A percentile compares a stretch with the other conserved stretches of the same genome.
phyloP scores from a whole-genome alignment of 225 moss, liverwort and hornwort species.

The Straminergon stramineum region DNA sequence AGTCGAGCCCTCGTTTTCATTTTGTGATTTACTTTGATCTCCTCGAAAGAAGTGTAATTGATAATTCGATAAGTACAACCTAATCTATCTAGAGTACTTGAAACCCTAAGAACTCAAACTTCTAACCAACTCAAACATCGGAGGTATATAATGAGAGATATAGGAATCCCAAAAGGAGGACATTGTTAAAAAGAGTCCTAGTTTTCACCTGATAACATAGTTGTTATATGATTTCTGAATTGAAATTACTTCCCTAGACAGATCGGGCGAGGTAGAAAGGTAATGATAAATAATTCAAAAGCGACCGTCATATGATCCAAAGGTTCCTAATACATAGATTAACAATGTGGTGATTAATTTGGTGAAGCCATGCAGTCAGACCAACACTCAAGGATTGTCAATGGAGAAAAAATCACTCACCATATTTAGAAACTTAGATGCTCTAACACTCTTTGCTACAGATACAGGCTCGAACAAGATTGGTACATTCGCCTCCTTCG shows the following conservation, averaged over 20 bases:
- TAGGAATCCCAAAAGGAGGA: not conserved
- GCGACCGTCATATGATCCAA: not conserved
- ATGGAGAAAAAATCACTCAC: constrained; percentile 22
- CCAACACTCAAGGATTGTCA: not conserved
- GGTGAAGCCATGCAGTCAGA: not conserved
- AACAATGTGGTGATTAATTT: not conserved
- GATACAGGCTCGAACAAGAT: constrained; percentile 97
- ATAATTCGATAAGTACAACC: not conserved
- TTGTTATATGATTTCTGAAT: not conserved
- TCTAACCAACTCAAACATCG: not conserved
- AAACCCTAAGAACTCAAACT: not conserved
- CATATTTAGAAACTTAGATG: constrained; percentile 49
- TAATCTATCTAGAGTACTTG: not conserved
- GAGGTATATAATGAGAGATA: not conserved
- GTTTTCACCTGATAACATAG: not conserved
- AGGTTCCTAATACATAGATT: not conserved
- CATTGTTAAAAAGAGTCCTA: not conserved
- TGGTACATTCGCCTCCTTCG: constrained; percentile 68
- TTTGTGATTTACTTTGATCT: not conserved
- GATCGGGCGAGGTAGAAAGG: not conserved
- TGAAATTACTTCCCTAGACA: not conserved
- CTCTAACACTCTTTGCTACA: constrained; percentile 75
- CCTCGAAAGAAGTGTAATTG: not conserved
- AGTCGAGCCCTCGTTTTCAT: not conserved
- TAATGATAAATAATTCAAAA: not conserved